Conservation (phyloP, 2,329 filamentous ascomycete genomes). For the Aspergillus ibericus region DNA sequence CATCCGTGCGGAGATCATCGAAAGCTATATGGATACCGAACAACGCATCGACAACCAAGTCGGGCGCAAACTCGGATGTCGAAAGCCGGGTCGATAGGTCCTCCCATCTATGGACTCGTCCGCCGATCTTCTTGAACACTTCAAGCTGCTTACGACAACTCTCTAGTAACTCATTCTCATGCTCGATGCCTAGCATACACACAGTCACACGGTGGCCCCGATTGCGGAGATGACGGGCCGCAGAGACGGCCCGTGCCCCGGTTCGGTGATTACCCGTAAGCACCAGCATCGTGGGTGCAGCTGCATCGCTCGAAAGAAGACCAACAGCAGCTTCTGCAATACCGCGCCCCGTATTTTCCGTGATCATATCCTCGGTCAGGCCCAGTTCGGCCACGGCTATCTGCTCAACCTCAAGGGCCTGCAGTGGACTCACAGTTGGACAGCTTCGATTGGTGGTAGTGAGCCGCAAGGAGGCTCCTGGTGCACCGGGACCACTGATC, state of each 20-base stretch:
- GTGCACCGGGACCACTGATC: constrained; percentile 37
- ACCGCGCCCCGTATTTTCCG: constrained; percentile 85
- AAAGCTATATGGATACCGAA: constrained; percentile 85
- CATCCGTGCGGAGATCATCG: constrained; percentile 78
- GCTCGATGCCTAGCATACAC: constrained; percentile 80
- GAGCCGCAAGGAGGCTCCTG: constrained; percentile 52
- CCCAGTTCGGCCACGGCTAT: constrained; percentile 85
- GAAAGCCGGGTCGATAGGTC: constrained; percentile 53
- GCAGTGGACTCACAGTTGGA: constrained; percentile 65
- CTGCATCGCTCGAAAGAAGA: constrained; percentile 59
- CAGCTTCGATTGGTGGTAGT: constrained; percentile 56
- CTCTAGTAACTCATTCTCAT: constrained; percentile 76
- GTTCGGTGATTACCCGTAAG: constrained; percentile 95
- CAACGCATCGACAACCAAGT: constrained; percentile 84
- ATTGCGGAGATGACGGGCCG: constrained; percentile 81
- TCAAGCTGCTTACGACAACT: constrained; percentile 78
- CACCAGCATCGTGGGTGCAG: constrained; percentile 65
- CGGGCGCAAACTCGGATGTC: constrained; percentile 64
- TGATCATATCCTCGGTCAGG: constrained; percentile 83
- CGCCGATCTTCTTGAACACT: constrained; percentile 80
- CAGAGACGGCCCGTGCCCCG: constrained; percentile 79
- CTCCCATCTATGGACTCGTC: constrained; percentile 65
- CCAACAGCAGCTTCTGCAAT: constrained; percentile 79
- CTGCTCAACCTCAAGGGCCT: constrained; percentile 91
- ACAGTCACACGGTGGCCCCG: constrained; percentile 78